These are phyloP conservation scores for Hymenoscyphus fraxineus DNA, from an alignment of 2,329 filamentous ascomycete species.

Conservation along the genomic window DNA sequence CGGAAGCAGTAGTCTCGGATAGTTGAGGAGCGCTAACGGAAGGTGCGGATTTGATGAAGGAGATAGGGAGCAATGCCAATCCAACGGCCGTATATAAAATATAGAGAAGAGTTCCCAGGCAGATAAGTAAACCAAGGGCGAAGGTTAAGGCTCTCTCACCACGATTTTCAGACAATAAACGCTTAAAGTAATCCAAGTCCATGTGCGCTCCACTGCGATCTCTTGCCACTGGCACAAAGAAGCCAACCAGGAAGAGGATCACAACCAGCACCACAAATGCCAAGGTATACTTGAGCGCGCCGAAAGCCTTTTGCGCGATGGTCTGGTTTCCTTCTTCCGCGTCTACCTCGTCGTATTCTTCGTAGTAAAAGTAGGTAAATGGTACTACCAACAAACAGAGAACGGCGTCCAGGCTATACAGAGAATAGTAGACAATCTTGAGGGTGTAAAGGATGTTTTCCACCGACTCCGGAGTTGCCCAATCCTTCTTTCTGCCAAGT, in stretches of 20 bases:
- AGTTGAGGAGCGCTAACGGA: constrained; percentile 78
- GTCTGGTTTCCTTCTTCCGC: constrained; percentile 75
- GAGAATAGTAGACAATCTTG: constrained; percentile 83
- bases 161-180: constrained; percentile 77
- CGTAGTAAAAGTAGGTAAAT: constrained; percentile 97
- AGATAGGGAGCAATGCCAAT: constrained; percentile 81
- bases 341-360: constrained; percentile 92
- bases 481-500: constrained; percentile 83
- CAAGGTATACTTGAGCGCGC: constrained; percentile 87
- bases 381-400: constrained; percentile 87
- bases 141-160: constrained; percentile 92
- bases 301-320: constrained; percentile 66
- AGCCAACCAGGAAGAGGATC: constrained; percentile 84
- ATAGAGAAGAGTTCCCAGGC: constrained; percentile 81
- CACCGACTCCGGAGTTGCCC: constrained; percentile 82
- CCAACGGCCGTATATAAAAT: constrained; percentile 85
- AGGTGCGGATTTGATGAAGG: constrained; percentile 88
- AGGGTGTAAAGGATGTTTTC: constrained; percentile 75
- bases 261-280: constrained; percentile 77
- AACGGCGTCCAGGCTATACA: constrained; percentile 88
- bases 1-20: constrained; percentile 70
- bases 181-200: constrained; percentile 90
- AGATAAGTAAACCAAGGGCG: constrained; percentile 80
- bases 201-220: constrained; percentile 61
- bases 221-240: constrained; percentile 83